phyloP scores from a whole-genome alignment of 2,329 filamentous ascomycete genomes.

The Aureobasidium mangrovei region DNA sequence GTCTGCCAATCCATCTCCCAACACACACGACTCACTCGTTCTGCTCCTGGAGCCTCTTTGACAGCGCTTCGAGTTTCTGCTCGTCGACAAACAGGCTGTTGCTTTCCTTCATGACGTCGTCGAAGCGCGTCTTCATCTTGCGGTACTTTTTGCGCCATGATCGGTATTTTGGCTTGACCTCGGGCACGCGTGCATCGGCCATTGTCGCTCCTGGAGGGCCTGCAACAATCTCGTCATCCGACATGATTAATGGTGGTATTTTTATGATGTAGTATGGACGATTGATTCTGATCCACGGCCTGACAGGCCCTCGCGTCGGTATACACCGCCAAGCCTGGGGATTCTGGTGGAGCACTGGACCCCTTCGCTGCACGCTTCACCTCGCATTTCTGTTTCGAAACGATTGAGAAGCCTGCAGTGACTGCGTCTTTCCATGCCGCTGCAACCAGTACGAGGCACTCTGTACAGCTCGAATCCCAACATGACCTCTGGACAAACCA shows the following conservation, averaged over 20 bases:
- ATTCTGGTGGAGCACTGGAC: no score
- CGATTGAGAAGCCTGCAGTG: no score
- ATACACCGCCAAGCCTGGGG: no score
- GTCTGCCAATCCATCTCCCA: neutral
- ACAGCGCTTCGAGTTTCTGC: constrained; percentile 69
- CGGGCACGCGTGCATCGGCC: neutral
- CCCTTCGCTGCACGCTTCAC: no score
- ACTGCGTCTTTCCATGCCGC: neutral
- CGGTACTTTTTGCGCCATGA: constrained; percentile 72
- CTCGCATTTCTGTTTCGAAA: no score
- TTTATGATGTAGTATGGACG: neutral
- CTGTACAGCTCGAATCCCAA: no score
- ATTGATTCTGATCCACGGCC: no score
- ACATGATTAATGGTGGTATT: constrained; percentile 9
- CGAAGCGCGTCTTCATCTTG: constrained; percentile 76
- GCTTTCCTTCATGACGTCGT: constrained; percentile 68
- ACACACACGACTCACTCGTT: constrained; percentile 64
- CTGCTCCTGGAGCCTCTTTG: constrained; percentile 76
- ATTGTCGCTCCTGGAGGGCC: constrained; percentile 3
- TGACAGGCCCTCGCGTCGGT: no score
- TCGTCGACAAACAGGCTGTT: constrained; percentile 76
- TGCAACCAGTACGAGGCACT: neutral
- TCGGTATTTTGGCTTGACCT: constrained; percentile 28
- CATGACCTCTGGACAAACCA: neutral
- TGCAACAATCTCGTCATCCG: constrained; percentile 14